Conservation (phyloP, 192 early-diverging fungal genomes). For the Entomortierella beljakovae region DNA sequence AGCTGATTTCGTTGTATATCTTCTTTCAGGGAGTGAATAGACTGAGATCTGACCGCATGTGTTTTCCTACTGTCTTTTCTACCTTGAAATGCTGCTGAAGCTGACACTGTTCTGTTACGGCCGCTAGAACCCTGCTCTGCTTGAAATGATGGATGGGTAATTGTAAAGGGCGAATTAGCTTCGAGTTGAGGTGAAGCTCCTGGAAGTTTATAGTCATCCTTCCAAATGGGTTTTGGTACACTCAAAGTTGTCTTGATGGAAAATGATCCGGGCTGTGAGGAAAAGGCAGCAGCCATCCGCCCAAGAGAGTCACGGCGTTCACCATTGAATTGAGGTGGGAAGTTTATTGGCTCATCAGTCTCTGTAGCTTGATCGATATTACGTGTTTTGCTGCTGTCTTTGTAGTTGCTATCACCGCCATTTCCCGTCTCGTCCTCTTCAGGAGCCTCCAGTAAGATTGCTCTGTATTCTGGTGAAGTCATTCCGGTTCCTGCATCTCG, state of each 20-base stretch:
- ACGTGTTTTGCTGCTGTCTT: constrained; percentile 11
- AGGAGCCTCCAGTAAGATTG: constrained; percentile 16
- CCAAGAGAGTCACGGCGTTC: constrained; percentile 19
- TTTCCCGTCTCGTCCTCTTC: constrained; percentile 14
- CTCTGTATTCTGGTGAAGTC: constrained; percentile 2
- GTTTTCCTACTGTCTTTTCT: background rate
- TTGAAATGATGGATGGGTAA: background rate
- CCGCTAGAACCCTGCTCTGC: background rate
- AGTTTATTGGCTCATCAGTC: too few relatives aligned
- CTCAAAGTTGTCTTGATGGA: constrained; percentile 20
- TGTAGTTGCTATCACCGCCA: background rate
- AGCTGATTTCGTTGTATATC: background rate
- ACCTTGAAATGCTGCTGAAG: constrained; percentile 21
- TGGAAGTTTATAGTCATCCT: background rate
- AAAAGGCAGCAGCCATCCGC: constrained; percentile 45
- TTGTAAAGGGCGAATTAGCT: constrained; percentile 8
- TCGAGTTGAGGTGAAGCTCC: background rate
- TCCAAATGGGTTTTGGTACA: background rate
- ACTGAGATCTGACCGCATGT: background rate
- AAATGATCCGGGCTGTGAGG: constrained; percentile 40
- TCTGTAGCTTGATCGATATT: background rate
- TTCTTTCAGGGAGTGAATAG: constrained; percentile 30
- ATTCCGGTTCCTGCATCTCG: background rate
- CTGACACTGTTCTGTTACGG: constrained; percentile 30
- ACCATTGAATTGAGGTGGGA: background rate